Conservation (phyloP, 2,329 filamentous ascomycete species). For the Gaeumannomyces tritici region DNA sequence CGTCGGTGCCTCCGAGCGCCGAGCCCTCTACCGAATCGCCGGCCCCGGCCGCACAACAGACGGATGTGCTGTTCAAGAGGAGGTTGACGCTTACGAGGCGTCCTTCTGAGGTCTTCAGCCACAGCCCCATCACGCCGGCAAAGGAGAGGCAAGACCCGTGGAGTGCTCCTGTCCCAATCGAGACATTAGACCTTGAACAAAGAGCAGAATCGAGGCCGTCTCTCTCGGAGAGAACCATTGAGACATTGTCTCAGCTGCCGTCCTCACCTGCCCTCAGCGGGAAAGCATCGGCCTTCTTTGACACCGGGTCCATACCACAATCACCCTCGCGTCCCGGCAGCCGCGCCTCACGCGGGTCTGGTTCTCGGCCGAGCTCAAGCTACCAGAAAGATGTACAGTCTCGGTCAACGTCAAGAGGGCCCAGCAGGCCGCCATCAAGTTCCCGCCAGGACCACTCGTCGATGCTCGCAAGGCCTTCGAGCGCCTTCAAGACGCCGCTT, state of each 20-base stretch:
- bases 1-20: background rate
- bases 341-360: conserved; percentile 7
- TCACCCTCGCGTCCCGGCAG: conserved; percentile 39
- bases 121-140: background rate
- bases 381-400: conserved; percentile 52
- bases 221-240: conserved; percentile 74
- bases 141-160: background rate
- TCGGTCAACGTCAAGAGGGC: conserved; percentile 36
- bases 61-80: conserved; percentile 2
- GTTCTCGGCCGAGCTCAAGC: conserved; percentile 45
- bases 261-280: conserved; percentile 63
- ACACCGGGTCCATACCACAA: conserved; percentile 47
- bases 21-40: background rate
- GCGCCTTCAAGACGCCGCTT: conserved; percentile 31
- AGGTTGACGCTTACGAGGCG: conserved; percentile 2
- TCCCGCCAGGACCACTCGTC: conserved; percentile 34
- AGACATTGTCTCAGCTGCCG: conserved; percentile 70
- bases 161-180: background rate
- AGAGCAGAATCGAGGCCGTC: conserved; percentile 37
- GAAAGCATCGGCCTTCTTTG: conserved; percentile 65
- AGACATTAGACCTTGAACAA: background rate
- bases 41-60: background rate
- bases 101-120: conserved; percentile 1
- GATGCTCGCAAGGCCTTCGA: conserved; percentile 32
- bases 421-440: conserved; percentile 46